phyloP scores from a whole-genome alignment of 2,329 filamentous ascomycete genomes.

The Corinectria fuckeliana region DNA sequence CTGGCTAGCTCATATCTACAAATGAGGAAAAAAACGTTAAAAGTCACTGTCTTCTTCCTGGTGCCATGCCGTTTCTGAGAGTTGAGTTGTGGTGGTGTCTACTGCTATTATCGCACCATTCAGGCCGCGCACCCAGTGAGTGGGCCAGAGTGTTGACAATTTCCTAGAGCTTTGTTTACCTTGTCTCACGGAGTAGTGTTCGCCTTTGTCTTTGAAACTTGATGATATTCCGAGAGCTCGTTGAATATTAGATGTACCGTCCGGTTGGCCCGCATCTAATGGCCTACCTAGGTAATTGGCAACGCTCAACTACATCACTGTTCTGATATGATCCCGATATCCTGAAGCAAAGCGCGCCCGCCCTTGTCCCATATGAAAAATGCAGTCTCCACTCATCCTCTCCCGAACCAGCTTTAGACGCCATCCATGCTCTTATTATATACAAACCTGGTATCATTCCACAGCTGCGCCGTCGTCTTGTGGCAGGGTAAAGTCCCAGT shows the following conservation, averaged over 20 bases:
- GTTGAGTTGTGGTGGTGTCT: background rate
- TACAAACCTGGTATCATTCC: constrained; percentile 18
- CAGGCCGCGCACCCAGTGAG: too few relatives aligned
- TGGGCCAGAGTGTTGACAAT: too few relatives aligned
- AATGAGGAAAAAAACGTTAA: constrained; percentile 39
- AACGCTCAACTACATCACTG: background rate
- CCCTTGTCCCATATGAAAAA: background rate
- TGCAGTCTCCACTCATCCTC: background rate
- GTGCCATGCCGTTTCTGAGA: background rate
- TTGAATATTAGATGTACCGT: too few relatives aligned
- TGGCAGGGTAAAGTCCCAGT: constrained; percentile 79
- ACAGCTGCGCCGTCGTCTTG: constrained; percentile 17
- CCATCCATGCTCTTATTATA: constrained; percentile 24
- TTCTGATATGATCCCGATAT: background rate
- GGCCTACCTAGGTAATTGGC: too few relatives aligned
- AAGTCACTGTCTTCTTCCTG: constrained; percentile 13
- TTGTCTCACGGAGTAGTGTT: background rate
- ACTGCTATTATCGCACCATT: background rate
- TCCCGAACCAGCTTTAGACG: constrained; percentile 23
- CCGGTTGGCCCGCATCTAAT: background rate
- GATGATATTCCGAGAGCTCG: too few relatives aligned
- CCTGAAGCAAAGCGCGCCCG: background rate
- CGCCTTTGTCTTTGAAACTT: background rate
- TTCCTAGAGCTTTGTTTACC: too few relatives aligned
- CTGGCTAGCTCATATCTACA: constrained; percentile 38